Conservation (phyloP, 768 basidiomycete species). For the Psilocybe azurescens region DNA sequence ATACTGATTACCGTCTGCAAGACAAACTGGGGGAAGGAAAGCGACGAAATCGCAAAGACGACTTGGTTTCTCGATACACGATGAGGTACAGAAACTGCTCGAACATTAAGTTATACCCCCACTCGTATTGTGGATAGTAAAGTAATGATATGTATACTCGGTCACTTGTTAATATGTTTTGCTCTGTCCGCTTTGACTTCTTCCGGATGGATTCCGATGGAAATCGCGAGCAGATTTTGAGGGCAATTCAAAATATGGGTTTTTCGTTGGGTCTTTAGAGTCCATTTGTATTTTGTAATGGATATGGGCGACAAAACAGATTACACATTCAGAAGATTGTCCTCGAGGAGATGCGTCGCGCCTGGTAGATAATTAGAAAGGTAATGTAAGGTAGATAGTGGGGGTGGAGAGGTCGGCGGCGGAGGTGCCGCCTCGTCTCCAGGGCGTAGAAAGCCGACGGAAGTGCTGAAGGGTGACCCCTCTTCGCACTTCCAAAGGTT, state of each 20-base stretch:
- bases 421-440: no score
- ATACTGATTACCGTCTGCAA: conserved; percentile 29
- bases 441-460: no score
- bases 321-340: no score
- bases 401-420: no score
- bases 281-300: background rate
- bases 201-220: background rate
- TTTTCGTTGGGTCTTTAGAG: background rate
- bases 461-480: no score
- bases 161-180: conserved; percentile 5
- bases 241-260: background rate
- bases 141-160: conserved; percentile 17
- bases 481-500: no score
- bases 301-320: background rate
- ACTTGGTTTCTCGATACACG: conserved; percentile 82
- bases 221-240: background rate
- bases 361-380: no score
- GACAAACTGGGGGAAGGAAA: conserved; percentile 87
- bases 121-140: background rate
- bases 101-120: conserved; percentile 19
- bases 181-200: background rate
- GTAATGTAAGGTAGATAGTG: no score
- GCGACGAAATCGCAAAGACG: conserved; percentile 89
- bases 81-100: conserved; percentile 53
- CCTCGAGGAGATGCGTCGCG: no score